A percentile compares a stretch with the other conserved stretches of the same genome.
These are phyloP conservation scores for Penicillium flavigenum DNA, from an alignment of 495 filamentous ascomycete genomes.

Conservation along the genomic window DNA sequence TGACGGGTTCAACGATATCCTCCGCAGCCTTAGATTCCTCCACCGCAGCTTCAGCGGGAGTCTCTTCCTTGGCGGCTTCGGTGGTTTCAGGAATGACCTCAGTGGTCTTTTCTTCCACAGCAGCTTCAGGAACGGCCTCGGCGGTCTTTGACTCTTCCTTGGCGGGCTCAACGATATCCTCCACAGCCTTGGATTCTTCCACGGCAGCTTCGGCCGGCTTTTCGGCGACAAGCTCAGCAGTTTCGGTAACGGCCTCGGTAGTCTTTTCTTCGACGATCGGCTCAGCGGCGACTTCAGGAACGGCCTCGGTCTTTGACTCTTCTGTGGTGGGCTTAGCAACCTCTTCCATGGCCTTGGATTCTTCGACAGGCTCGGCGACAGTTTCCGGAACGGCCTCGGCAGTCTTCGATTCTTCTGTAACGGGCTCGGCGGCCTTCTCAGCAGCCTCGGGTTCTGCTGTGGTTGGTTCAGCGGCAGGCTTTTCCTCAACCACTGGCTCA, in stretches of 20 bases:
- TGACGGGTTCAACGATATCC: conserved; percentile 13
- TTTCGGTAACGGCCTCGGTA: conserved; percentile 11
- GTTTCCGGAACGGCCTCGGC: conserved; percentile 13
- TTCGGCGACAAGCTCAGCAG: conserved; percentile 6
- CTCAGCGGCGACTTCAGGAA: neutral
- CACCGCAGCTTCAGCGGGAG: conserved; percentile 2
- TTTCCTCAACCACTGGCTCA: conserved; percentile 9
- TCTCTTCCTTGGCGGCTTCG: neutral
- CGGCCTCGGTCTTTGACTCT: conserved; percentile 14
- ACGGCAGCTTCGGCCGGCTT: conserved; percentile 9
- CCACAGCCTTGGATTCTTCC: too few relatives aligned
- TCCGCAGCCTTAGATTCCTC: conserved; percentile 11
- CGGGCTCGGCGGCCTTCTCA: conserved; percentile 12
- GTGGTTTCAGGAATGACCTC: neutral
- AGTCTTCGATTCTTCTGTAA: neutral
- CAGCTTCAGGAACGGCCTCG: conserved; percentile 10
- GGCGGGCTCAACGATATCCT: conserved; percentile 14
- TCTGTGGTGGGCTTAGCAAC: conserved; percentile 11
- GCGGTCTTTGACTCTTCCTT: neutral
- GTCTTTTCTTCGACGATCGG: neutral
- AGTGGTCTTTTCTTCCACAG: neutral
- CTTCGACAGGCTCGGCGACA: conserved; percentile 7
- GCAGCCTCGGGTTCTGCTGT: conserved; percentile 14
- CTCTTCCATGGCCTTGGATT: conserved; percentile 11
- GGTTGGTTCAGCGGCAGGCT: conserved; percentile 9